Conservation (phyloP, 768 basidiomycete species). For the Udeniomyces megalosporus region DNA sequence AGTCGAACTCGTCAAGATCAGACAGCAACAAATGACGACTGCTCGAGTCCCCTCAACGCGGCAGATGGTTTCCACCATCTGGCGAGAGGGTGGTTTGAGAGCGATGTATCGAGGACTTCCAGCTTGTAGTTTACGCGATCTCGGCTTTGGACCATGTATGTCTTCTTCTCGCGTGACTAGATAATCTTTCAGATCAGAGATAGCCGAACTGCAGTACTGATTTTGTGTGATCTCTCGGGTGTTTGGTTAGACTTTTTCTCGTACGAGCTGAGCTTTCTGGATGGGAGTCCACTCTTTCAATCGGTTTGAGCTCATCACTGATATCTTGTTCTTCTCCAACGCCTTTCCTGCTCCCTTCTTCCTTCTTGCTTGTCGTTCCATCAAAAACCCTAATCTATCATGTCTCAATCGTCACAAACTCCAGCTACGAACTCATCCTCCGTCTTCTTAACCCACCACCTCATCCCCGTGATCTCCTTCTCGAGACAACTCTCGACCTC, state of each 20-base stretch:
- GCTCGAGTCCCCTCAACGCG: slow-evolving; percentile 30
- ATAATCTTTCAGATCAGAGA: too few species aligned
- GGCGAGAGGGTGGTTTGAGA: slow-evolving; percentile 40
- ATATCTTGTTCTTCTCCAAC: slow-evolving; percentile 1
- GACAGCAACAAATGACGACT: slow-evolving; percentile 36
- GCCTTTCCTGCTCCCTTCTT: neutral
- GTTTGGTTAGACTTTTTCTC: slow-evolving; percentile 70
- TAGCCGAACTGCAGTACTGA: too few species aligned
- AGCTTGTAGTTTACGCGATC: slow-evolving; percentile 58
- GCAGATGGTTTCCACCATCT: slow-evolving; percentile 43
- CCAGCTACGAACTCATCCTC: slow-evolving; percentile 30
- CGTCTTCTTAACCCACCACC: slow-evolving; percentile 20
- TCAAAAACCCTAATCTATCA: too few species aligned
- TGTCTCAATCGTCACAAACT: neutral
- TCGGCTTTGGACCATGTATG: slow-evolving; percentile 55
- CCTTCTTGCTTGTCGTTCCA: too few species aligned
- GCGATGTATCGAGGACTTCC: slow-evolving; percentile 64
- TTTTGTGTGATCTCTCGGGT: too few species aligned
- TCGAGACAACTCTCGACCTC: neutral
- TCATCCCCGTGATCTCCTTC: too few species aligned
- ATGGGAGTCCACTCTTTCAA: neutral
- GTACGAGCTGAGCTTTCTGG: slow-evolving; percentile 33
- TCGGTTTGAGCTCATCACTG: neutral
- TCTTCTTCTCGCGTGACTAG: too few species aligned
- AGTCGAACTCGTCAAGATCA: slow-evolving; percentile 75